Evolutionary conservation across 148 eudicot species (phyloP), one percentile per base, ranked within the genome.

Genomic region (Fagopyrum homotropicum): DNA sequence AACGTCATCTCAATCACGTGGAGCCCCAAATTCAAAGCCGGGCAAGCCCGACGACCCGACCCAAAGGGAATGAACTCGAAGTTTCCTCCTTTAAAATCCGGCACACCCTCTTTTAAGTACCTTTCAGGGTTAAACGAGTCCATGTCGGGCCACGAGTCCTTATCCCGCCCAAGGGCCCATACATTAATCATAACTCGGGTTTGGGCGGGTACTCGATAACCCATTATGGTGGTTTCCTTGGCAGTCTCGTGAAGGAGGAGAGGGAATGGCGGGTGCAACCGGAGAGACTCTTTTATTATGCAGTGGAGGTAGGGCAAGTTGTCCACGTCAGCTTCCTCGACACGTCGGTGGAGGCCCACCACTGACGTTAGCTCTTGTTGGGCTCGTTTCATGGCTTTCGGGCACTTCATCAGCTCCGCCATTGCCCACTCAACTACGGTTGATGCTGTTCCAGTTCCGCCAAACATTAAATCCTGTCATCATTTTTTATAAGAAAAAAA

Each of bases 371-470:
- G 88, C 72, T 89, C 93, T 61, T 83, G 83, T 73, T 89, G 93
- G 82, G 85, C 93, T 63, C 85, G 73, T 68, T 87, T 89, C 45
- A 89, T 78, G 26, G 83, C 84, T 0, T 79, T 82, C 0, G 93
- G 93, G 75, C 82, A 86, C 35, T 73, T 78, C 79, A 89, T 80
- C 7, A 89, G 40, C 40, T 35, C 91, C 0, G 91, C 59, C 88
- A 89, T 83, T 6, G 87, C 82, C 93, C 93, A 89, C 75, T 89
- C 93, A 11, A 89, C 86, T 2, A 89, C 89, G 0, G 93, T 87
- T 4, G 93, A 91, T 7, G 87, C 93, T 0, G 93, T 87, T 77
- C 87, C 93, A 0, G 93, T 89, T 4, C 93, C 93, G 12, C 93
- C 93, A 79, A 89, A 89, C 93, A 89, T 35, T 35, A 35, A 35